Conservation (phyloP, 192 early-diverging fungal species). For the Pilaira anomala region DNA sequence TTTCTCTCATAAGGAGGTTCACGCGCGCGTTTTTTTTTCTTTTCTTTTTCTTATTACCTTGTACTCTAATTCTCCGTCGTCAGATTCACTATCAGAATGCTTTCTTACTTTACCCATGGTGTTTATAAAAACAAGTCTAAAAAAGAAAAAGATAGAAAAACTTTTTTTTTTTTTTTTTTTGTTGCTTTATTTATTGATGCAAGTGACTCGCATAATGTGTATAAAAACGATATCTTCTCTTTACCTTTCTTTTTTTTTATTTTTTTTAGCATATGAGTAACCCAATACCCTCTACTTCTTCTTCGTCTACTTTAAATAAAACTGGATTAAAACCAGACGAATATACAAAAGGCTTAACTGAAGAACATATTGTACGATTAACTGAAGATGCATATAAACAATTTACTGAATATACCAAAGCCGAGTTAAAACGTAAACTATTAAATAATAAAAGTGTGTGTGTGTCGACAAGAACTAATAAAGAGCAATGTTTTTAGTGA, state of each 20-base stretch:
- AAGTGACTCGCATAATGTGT: not conserved
- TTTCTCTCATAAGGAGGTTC: too few species aligned
- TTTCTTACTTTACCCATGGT: not conserved
- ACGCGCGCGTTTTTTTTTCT: not conserved
- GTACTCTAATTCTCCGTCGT: not conserved
- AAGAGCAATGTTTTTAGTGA: slow-evolving; percentile 5
- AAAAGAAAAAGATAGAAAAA: not conserved
- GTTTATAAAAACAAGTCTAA: not conserved
- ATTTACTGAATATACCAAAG: slow-evolving; percentile 30
- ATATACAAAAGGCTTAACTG: slow-evolving; percentile 13
- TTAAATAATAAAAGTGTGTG: not conserved
- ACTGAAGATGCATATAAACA: slow-evolving; percentile 32
- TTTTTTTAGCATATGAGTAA: not conserved
- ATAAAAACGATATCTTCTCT: not conserved
- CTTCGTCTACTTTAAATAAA: not conserved
- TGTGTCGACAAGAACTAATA: not conserved
- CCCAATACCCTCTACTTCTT: slow-evolving; percentile 1
- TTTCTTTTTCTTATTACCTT: not conserved
- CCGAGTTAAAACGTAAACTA: slow-evolving; percentile 28
- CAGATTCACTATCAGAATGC: not conserved
- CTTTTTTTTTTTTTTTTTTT: not conserved
- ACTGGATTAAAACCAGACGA: slow-evolving; percentile 19
- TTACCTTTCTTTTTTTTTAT: not conserved
- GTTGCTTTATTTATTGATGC: too few species aligned
- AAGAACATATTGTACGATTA: slow-evolving; percentile 33